Percentiles rank a stretch among this genome's conserved stretches.
phyloP scores from a whole-genome alignment of 352 stramenopile genomes.

The Saprolegnia parasitica region DNA sequence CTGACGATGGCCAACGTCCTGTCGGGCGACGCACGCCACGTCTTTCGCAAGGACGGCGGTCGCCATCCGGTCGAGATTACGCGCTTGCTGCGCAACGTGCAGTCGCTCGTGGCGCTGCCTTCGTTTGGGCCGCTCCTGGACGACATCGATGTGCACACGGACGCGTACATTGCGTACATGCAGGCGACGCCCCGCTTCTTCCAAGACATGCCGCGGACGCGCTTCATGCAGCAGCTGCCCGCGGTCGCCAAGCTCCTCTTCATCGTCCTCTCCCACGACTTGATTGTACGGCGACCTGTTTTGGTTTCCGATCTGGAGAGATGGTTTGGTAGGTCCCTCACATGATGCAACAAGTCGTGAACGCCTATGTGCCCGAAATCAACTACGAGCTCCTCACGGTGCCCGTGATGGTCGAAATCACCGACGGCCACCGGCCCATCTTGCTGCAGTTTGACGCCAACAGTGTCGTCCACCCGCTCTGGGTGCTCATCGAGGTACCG shows the following conservation, averaged over 20 bases:
- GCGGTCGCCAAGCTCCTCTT: conserved; percentile 18
- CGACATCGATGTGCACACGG: conserved; percentile 4
- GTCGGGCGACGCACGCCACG: neutral
- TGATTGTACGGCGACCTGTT: conserved; percentile 16
- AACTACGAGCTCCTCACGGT: conserved; percentile 7
- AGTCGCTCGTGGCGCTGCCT: neutral
- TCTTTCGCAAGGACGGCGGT: neutral
- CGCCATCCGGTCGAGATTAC: neutral
- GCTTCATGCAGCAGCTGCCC: neutral
- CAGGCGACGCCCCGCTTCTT: neutral
- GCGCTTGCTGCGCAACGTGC: conserved; percentile 2
- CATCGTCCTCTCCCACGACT: conserved; percentile 13
- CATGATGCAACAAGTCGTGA: conserved; percentile 23
- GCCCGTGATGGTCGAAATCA: conserved; percentile 1
- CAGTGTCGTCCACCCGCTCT: conserved; percentile 16
- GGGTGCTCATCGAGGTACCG: conserved; percentile 22
- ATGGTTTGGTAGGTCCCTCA: conserved; percentile 12
- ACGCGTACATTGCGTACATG: neutral
- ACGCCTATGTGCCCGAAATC: conserved; percentile 2
- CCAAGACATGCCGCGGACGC: conserved; percentile 9
- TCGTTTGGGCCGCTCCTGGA: conserved; percentile 10
- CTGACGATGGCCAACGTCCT: conserved; percentile 7
- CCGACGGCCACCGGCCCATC: conserved; percentile 18
- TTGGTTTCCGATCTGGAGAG: neutral
- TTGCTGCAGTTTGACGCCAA: conserved; percentile 10